These are phyloP conservation scores for Grigorovia jiainica DNA, from an alignment of 805 yeast species.

Conservation along the genomic window DNA sequence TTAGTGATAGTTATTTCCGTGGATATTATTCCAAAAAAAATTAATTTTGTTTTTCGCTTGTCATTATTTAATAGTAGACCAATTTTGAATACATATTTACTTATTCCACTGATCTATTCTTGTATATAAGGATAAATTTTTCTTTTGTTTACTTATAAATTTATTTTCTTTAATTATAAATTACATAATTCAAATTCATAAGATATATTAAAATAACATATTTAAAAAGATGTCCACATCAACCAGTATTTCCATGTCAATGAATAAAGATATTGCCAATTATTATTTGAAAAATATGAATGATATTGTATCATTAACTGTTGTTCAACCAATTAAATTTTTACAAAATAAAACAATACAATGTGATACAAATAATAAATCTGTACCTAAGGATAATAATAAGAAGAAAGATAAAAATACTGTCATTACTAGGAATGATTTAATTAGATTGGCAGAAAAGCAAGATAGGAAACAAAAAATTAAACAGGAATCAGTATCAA, in stretches of 20 bases:
- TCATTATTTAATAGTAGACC: too few relatives aligned
- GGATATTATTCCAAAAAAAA: too few relatives aligned
- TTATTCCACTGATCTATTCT: too few relatives aligned
- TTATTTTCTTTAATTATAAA: too few relatives aligned
- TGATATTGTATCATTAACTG: background rate
- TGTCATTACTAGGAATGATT: background rate
- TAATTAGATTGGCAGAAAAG: background rate
- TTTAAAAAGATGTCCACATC: background rate
- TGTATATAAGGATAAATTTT: too few relatives aligned
- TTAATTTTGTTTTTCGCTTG: too few relatives aligned
- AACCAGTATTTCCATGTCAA: background rate
- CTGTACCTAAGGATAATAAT: background rate
- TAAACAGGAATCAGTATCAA: too few relatives aligned
- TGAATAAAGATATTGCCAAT: background rate
- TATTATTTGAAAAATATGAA: background rate
- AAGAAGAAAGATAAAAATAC: background rate
- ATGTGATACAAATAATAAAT: background rate
- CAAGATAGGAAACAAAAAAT: background rate
- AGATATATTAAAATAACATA: too few relatives aligned
- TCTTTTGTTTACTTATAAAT: too few relatives aligned
- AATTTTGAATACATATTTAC: too few relatives aligned
- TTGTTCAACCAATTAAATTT: background rate
- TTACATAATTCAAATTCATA: too few relatives aligned
- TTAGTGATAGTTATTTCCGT: too few relatives aligned
- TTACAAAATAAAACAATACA: background rate